phyloP scores from a whole-genome alignment of 202 grass and related monocot species.

The Cymbopogon flexuosus region DNA sequence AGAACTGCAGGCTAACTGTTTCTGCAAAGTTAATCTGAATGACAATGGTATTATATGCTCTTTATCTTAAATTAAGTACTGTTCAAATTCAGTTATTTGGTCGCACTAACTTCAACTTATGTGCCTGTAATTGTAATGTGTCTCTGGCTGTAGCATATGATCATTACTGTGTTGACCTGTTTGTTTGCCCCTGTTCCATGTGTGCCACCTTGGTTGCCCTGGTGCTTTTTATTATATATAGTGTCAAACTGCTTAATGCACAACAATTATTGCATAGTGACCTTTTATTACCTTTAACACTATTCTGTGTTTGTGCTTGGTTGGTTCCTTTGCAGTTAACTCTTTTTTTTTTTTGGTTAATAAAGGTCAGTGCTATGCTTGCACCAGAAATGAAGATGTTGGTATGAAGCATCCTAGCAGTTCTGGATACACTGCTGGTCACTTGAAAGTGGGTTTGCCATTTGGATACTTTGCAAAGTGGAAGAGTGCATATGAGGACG shows the following conservation, averaged over 20 bases:
- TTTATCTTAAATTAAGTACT: not conserved
- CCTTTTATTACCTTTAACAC: not conserved
- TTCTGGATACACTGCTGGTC: constrained; percentile 6
- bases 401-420: constrained; percentile 29
- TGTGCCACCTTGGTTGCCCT: not conserved
- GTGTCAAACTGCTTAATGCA: constrained; percentile 1
- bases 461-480: not conserved
- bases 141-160: not conserved
- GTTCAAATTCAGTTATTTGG: not conserved
- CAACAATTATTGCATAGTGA: not conserved
- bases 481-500: not conserved
- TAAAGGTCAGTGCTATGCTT: constrained; percentile 27
- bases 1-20: constrained; percentile 10
- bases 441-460: not conserved
- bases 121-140: not conserved
- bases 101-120: not conserved
- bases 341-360: not conserved
- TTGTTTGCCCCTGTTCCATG: not conserved
- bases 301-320: not conserved
- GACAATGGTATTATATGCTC: constrained; percentile 14
- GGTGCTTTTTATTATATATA: not conserved
- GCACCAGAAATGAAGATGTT: not conserved
- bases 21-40: not conserved
- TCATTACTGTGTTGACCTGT: not conserved
- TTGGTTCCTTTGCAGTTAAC: constrained; percentile 20